These are phyloP conservation scores for Plasmodium billcollinsi DNA, from an alignment of 169 alveolate genomes.

Conservation along the genomic window DNA sequence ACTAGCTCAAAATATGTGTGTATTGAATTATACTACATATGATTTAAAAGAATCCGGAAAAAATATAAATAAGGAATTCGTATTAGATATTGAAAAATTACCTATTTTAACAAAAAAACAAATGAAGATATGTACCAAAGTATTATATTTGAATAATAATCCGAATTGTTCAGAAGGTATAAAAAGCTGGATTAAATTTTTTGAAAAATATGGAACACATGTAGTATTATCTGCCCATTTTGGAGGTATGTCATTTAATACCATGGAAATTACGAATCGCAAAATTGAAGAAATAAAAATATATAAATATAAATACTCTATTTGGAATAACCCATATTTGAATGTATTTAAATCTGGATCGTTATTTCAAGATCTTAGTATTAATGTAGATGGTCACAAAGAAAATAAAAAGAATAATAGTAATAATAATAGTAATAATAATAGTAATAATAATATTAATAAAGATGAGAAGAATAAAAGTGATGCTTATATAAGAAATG, in stretches of 20 bases:
- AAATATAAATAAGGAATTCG: slow-evolving; percentile 35
- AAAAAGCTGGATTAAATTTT: slow-evolving; percentile 81
- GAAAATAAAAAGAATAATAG: background rate
- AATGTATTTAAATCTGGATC: slow-evolving; percentile 24
- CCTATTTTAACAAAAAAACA: slow-evolving; percentile 35
- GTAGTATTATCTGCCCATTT: slow-evolving; percentile 62
- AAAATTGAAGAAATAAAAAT: slow-evolving; percentile 48
- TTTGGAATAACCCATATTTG: slow-evolving; percentile 28
- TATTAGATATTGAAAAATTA: slow-evolving; percentile 43
- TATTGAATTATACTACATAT: slow-evolving; percentile 35
- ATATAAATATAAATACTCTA: slow-evolving; percentile 55
- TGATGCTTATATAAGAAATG: background rate
- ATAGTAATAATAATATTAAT: background rate
- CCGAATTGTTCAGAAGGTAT: slow-evolving; percentile 58
- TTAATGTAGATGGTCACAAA: background rate
- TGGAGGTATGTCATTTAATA: slow-evolving; percentile 49
- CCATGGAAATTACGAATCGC: slow-evolving; percentile 29
- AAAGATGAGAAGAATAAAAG: background rate
- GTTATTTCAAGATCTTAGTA: slow-evolving; percentile 5
- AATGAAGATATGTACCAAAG: slow-evolving; percentile 8
- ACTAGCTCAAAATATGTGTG: slow-evolving; percentile 51
- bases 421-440: background rate
- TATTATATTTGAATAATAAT: background rate
- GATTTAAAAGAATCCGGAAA: slow-evolving; percentile 38
- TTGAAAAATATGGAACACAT: slow-evolving; percentile 85